Conservation (phyloP, 73 alveolate species). For the Paramecium sexaurelia region DNA sequence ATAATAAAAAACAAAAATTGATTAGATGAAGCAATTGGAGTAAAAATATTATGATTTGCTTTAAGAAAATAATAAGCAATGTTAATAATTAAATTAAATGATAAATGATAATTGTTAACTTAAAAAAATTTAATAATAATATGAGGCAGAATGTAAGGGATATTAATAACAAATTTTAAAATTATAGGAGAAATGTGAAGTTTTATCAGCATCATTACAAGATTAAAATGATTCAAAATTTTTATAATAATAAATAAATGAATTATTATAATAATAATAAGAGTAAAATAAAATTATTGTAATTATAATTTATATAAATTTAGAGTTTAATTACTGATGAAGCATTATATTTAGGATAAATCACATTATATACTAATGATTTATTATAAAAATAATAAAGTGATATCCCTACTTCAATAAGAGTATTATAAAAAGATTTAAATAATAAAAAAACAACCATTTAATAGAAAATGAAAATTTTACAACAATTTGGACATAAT, state of each 20-base stretch:
- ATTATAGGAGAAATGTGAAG: not conserved
- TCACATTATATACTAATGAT: not conserved
- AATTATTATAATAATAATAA: not conserved
- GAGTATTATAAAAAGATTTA: not conserved
- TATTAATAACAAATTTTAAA: not conserved
- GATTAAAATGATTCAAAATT: not conserved
- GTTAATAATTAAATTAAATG: not conserved
- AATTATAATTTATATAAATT: not conserved
- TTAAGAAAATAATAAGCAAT: not conserved
- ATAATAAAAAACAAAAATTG: not conserved
- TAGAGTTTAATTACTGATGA: not conserved
- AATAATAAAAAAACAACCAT: not conserved
- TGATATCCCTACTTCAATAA: not conserved
- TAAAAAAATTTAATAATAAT: not conserved
- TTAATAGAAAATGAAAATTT: not conserved
- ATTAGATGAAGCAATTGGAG: not conserved
- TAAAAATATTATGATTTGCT: not conserved
- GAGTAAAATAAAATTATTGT: not conserved
- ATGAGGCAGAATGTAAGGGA: slow-evolving; percentile 9
- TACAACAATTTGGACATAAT: not conserved
- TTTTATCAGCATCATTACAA: not conserved
- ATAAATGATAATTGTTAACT: not conserved
- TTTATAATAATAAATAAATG: not conserved
- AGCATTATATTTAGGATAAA: slow-evolving; percentile 4
- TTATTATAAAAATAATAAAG: not conserved